These are phyloP conservation scores for Chlorella sp. DNA, from an alignment of 139 green algal genomes.

Conservation along the genomic window DNA sequence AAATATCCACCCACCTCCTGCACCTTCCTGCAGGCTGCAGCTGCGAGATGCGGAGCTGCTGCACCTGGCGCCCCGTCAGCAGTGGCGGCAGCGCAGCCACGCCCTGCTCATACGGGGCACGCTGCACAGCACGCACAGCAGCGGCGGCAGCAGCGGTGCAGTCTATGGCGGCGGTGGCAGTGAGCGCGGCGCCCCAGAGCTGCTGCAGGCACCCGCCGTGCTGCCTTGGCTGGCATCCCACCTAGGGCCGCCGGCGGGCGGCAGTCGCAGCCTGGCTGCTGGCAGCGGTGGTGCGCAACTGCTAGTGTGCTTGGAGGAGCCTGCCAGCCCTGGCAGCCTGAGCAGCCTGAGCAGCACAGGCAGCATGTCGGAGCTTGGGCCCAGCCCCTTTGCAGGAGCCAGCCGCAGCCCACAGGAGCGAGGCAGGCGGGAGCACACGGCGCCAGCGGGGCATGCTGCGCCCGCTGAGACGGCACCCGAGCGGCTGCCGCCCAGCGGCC, in stretches of 20 bases:
- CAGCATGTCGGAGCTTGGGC: neutral
- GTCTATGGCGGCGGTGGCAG: neutral
- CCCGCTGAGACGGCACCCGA: neutral
- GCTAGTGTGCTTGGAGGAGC: constrained; percentile 11
- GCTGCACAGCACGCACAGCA: constrained; percentile 18
- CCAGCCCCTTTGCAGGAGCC: neutral
- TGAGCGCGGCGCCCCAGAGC: too few species aligned
- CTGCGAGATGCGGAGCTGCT: constrained; percentile 49
- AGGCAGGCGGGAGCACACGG: neutral
- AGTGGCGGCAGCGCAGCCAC: constrained; percentile 26
- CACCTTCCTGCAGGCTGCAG: constrained; percentile 39
- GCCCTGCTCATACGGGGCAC: constrained; percentile 48
- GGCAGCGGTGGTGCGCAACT: neutral
- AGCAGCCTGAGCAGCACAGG: neutral
- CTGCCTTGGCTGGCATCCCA: constrained; percentile 4
- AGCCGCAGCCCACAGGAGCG: neutral
- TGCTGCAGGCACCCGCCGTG: neutral
- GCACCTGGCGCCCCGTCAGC: constrained; percentile 28
- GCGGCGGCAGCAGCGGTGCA: neutral
- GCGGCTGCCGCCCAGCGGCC: neutral
- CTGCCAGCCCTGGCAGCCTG: neutral
- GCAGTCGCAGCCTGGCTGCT: neutral
- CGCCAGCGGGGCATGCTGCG: too few species aligned
- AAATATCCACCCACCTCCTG: too few species aligned
- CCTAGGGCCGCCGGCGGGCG: neutral